Base-by-base conservation (phyloP, 306 rosid genomes). In the Begonia masoniana region DNA sequence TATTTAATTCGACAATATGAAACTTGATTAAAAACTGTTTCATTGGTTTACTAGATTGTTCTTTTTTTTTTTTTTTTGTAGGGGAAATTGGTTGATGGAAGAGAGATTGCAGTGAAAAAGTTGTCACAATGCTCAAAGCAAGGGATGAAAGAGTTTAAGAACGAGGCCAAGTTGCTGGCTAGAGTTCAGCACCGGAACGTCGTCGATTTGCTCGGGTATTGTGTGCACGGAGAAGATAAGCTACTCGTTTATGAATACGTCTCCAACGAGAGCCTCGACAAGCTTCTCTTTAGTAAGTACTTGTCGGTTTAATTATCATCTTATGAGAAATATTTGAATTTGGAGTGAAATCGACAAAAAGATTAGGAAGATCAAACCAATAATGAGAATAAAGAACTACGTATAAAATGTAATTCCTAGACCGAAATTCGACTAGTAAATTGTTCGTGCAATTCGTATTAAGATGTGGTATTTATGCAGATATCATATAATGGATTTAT, bases 121-220 rank as follows among this genome's bases (percentile, higher is more conserved):
- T 62, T 91, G 50, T 83, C 97, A 6, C 88, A 69, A 1, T 74
- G 68, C 47, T 91, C 97, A 56, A 91, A 62, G 47, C 96, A 91
- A 71, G 97, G 97, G 66, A 85, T 41, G 66, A 85, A 66, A 59
- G 97, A 85, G 78, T 91, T 85, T 69, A 65, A 51, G 78, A 91
- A 82, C 13, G 96, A 91, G 73, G 96, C 97, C 56, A 83, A 73
- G 76, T 69, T 91, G 72, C 60, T 91, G 70, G 91, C 94, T 50
- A 91, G 92, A 7, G 96, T 91, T 66, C 97, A 91, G 74, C 97
- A 91, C 52, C 68, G 87, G 61, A 91, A 91, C 76, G 88, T 85
- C 35, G 97, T 91, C 60, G 81, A 83, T 77, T 64, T 91, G 77
- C 74, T 81, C 64, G 97, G 97, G 3, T 89, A 82, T 67, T 89